Percentiles rank a stretch among this genome's conserved stretches.
Evolutionary conservation across 2,329 filamentous ascomycete genomes (phyloP).

Genomic region (Paramyrothecium sp.): DNA sequence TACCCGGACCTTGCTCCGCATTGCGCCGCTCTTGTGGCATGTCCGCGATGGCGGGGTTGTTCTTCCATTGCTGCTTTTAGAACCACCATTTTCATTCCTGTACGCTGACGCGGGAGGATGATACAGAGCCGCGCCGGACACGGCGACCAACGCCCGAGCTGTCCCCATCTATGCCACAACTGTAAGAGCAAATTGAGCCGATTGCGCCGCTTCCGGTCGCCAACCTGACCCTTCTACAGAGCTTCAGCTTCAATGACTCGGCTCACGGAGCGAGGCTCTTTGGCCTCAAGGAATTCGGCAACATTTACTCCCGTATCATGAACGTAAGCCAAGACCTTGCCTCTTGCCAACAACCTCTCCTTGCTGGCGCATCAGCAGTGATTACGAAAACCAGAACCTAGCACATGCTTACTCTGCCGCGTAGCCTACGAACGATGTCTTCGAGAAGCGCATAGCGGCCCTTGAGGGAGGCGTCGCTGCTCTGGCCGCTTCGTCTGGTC

Average conservation of each 20-base stretch:
- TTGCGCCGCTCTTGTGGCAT: too few species aligned
- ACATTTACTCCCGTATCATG: conserved; percentile 97
- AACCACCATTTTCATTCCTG: too few species aligned
- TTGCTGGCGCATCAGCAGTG: too few species aligned
- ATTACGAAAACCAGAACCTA: too few species aligned
- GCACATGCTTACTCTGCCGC: not conserved
- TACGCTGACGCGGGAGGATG: too few species aligned
- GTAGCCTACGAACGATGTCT: conserved; percentile 88
- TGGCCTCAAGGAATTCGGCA: conserved; percentile 93
- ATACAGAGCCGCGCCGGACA: conserved; percentile 73
- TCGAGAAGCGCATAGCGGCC: conserved; percentile 95
- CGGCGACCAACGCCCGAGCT: conserved; percentile 80
- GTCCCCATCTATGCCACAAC: conserved; percentile 95
- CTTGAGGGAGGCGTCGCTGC: conserved; percentile 89
- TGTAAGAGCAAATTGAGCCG: conserved; percentile 27
- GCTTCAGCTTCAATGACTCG: conserved; percentile 92
- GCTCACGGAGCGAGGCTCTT: conserved; percentile 94
- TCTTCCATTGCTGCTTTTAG: too few species aligned
- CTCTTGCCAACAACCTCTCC: too few species aligned
- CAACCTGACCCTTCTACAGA: conserved; percentile 48
- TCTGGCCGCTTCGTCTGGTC: conserved; percentile 80
- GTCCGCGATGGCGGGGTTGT: conserved; percentile 15
- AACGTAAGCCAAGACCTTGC: conserved; percentile 58
- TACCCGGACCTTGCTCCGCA: too few species aligned
- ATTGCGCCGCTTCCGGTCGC: not conserved